Conservation (phyloP, 345 rosid species). For the Eucalyptus melliodora region DNA sequence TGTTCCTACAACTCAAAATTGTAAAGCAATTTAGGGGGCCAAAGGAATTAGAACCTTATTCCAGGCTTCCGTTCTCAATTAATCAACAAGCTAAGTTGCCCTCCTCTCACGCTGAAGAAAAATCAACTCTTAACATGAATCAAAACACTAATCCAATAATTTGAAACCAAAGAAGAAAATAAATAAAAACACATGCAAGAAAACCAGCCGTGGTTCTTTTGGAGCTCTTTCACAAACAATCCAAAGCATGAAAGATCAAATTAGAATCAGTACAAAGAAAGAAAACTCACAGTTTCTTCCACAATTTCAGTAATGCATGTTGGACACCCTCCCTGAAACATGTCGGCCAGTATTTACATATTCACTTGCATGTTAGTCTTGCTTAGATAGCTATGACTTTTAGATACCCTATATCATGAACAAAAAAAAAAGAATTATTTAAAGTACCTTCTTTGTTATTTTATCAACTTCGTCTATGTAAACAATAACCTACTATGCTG, state of each 20-base stretch:
- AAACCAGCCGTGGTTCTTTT: not conserved
- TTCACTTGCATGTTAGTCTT: slow-evolving; percentile 36
- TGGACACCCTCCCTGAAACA: slow-evolving; percentile 98
- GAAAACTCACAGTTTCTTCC: slow-evolving; percentile 73
- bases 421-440: not conserved
- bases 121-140: not conserved
- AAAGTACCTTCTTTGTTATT: slow-evolving; percentile 70
- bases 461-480: slow-evolving; percentile 98
- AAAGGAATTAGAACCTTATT: not conserved
- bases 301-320: slow-evolving; percentile 86
- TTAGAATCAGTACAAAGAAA: not conserved
- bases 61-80: not conserved
- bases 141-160: not conserved
- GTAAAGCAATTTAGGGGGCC: not conserved
- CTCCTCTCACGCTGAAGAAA: not conserved
- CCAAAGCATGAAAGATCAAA: not conserved
- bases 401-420: not conserved
- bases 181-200: not conserved
- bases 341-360: slow-evolving; percentile 68
- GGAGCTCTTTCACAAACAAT: not conserved
- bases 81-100: not conserved
- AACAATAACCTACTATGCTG: slow-evolving; percentile 87
- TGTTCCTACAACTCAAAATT: not conserved
- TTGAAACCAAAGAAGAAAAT: not conserved
- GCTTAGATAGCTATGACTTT: not conserved